phyloP scores from a whole-genome alignment of 2,329 filamentous ascomycete genomes.

The Alternaria rosae region DNA sequence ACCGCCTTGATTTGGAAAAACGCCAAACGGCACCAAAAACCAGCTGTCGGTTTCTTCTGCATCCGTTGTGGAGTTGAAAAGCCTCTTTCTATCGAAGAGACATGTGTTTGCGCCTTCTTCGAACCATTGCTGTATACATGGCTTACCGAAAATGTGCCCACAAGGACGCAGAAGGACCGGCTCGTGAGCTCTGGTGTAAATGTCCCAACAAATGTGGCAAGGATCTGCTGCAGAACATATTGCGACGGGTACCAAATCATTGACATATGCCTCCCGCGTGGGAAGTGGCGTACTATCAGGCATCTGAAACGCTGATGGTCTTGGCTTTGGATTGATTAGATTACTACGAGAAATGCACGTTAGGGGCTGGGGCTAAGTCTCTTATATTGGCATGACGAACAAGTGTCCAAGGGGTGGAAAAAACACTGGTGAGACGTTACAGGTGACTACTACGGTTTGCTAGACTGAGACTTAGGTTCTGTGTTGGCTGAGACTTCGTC shows the following conservation, averaged over 20 bases:
- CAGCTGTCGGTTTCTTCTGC: neutral
- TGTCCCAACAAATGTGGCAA: constrained; percentile 16
- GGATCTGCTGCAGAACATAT: constrained; percentile 6
- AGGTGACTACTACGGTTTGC: neutral
- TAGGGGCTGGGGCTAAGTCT: neutral
- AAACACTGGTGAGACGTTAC: constrained; percentile 2
- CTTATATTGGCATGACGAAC: neutral
- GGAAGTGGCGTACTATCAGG: neutral
- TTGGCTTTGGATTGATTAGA: neutral
- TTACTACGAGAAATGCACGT: neutral
- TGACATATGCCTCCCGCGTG: neutral
- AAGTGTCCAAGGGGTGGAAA: neutral
- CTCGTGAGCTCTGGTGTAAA: neutral
- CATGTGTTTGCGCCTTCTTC: neutral
- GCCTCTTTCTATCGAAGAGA: neutral
- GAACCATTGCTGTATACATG: constrained; percentile 17
- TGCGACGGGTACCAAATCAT: neutral
- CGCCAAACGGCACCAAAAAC: neutral
- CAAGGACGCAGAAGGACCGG: constrained; percentile 15
- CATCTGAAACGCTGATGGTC: neutral
- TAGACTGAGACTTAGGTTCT: neutral
- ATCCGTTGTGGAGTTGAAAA: neutral
- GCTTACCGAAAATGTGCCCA: constrained; percentile 20
- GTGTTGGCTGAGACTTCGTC: neutral
- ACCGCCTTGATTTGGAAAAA: neutral